Evolutionary conservation across 768 basidiomycete species (phyloP).

Genomic region (Suillus americanus): DNA sequence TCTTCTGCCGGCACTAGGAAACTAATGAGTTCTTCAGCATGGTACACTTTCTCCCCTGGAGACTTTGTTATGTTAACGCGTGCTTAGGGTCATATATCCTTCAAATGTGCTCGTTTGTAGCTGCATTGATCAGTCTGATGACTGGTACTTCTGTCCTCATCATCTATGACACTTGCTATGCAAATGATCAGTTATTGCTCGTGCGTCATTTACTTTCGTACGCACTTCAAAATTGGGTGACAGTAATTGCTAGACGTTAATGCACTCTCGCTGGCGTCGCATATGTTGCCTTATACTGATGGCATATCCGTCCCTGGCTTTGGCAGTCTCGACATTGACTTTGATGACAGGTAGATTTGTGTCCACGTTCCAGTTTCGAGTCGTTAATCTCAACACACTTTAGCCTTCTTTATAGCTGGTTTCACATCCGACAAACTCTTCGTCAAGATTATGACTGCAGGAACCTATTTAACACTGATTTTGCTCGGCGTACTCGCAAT

Average conservation of each 20-base stretch:
- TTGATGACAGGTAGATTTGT: not conserved
- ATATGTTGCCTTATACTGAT: not conserved
- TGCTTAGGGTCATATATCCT: not conserved
- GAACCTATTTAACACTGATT: not conserved
- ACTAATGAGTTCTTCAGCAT: not conserved
- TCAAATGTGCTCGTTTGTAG: not conserved
- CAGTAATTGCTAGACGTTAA: not conserved
- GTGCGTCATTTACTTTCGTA: not conserved
- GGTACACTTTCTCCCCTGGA: not conserved
- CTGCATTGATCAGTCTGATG: not conserved
- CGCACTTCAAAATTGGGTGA: not conserved
- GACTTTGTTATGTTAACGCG: not conserved
- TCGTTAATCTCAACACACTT: not conserved
- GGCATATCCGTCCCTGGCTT: not conserved
- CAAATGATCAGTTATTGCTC: not conserved
- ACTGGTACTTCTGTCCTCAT: slow-evolving; percentile 1
- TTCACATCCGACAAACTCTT: not conserved
- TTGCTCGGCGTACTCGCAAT: not conserved
- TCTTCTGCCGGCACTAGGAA: not conserved
- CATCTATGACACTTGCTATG: slow-evolving; percentile 1
- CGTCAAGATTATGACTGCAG: not conserved
- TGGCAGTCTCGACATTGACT: not conserved
- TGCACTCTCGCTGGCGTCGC: not conserved
- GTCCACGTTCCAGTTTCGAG: not conserved
- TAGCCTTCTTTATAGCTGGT: slow-evolving; percentile 1